Evolutionary conservation across 2,329 filamentous ascomycete genomes (phyloP), one percentile per base, ranked within the genome.

Genomic region (Botrytis squamosa): DNA sequence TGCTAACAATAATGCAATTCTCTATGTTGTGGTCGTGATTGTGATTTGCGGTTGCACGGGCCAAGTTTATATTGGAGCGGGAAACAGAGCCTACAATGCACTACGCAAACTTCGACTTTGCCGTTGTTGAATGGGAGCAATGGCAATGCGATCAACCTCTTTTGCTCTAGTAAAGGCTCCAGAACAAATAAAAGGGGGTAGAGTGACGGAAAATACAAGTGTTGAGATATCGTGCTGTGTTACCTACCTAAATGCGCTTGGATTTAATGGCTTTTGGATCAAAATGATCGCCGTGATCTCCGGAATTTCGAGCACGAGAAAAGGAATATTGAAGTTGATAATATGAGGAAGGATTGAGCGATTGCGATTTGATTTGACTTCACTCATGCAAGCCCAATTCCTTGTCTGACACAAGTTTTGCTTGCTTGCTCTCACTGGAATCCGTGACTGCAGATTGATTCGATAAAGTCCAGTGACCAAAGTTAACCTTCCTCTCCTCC

Each of bases 31-130:
- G 65, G 46, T 68, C 52, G 36, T 63, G 12, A 25, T 42, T 62
- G 66, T 38, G 46, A 36, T 68, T 33, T 70, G 33, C 25, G 16
- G 57, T 66, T 49, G 69, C 69, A 66, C 59, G 29, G 69, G 14
- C 59, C 42, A 69, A 69, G 66, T 57, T 55, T 69, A 69, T 69
- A 69, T 69, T 69, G 66, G 49, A 69, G 66, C 66, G 66, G 66
- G 66, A 69, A 69, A n/a, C 38, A 57, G 66, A 57, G 66, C 66
- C 49, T 59, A 69, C 49, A 42, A 42, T 69, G 66, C 66, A 69
- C 66, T n/a, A 69, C 49, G 66, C 66, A 69, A 69, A 69, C 49
- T 69, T 42, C 18, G 40, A 69, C 66, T 69, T 57, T 29, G 36
- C 38, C 49, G 38, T 69, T 69, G 66, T 33, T 57, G 66, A 59